Base-by-base conservation (phyloP, 768 basidiomycete genomes). In the Arthromyces matolae region DNA sequence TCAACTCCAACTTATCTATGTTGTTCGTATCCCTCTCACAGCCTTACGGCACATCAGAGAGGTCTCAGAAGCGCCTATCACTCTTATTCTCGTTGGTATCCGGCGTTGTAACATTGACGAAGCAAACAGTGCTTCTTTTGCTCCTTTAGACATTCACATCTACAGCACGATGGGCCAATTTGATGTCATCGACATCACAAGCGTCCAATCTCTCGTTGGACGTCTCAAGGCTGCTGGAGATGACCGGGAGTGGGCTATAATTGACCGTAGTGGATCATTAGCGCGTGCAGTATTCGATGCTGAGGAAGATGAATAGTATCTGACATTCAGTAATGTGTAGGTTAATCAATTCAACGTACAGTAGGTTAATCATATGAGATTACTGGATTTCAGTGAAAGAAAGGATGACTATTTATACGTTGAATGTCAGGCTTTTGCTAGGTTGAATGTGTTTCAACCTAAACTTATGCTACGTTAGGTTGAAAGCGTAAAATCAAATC, bases 1-100 rank as follows among this genome's bases (percentile, higher is more conserved):
- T 3, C 64, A 65, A 38, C 60, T 70, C 1, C 50, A 62, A 32
- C 53, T 60, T 29, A 58, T 70, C 13, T 59, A 59, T 33, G 45
- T 59, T 1, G 28, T 68, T 28, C 40, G 47, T 19, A 28, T 8
- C 6, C 25, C 14, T 14, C 43, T 31, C 8, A 24, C 12, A 29
- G 12, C 1, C 13, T 8, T 14, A 1, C 2, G 8, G n/a, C 8
- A 2, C n/a, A 24, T 16, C 5, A 23, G 8, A 3, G 14, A 7
- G 2, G 37, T 32, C 13, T 36, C 53, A 22, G 45, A 45, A 28
- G n/a, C n/a, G n/a, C n/a, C n/a, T n/a, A n/a, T n/a, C n/a, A 56
- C 52, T 0, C 19, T 66, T 14, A 52, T 66, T 16, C 39, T 67
- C 4, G 67, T 57, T 0, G 59, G 58, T 22, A 57, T 67, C 16